Conservation (phyloP, 805 yeast species). For the Debaryomyces maramus region DNA sequence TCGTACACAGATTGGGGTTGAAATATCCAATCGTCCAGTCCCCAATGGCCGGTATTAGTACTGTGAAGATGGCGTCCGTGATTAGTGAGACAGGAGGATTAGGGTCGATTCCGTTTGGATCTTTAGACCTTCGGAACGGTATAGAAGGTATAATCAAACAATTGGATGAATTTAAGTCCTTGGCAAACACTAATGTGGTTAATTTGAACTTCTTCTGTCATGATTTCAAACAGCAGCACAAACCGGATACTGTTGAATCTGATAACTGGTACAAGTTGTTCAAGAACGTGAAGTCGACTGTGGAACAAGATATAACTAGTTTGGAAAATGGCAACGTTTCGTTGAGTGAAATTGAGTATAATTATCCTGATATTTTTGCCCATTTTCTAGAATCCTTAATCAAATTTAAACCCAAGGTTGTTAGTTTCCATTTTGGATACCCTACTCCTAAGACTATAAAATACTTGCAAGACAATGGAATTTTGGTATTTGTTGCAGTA, state of each 20-base stretch:
- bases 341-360: conserved; percentile 27
- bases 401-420: conserved; percentile 38
- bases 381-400: conserved; percentile 16
- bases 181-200: conserved; percentile 20
- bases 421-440: conserved; percentile 56
- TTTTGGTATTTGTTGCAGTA: conserved; percentile 46
- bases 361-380: conserved; percentile 11
- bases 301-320: conserved; percentile 7
- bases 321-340: conserved; percentile 27
- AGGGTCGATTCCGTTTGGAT: conserved; percentile 49
- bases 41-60: conserved; percentile 61
- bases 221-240: conserved; percentile 19
- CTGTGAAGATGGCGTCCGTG: conserved; percentile 43
- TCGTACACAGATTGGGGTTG: conserved; percentile 24
- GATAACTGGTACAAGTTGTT: conserved; percentile 24
- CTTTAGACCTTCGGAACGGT: conserved; percentile 25
- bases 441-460: conserved; percentile 34
- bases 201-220: conserved; percentile 52
- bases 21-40: conserved; percentile 51
- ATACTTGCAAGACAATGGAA: conserved; percentile 34
- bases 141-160: conserved; percentile 12
- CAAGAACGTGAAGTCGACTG: conserved; percentile 1
- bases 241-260: conserved; percentile 16
- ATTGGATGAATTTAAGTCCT: conserved; percentile 15
- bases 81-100: conserved; percentile 46